Percentiles rank a stretch among this genome's conserved stretches.
phyloP scores from a whole-genome alignment of 2,329 filamentous ascomycete species.

The Xylaria sp. region DNA sequence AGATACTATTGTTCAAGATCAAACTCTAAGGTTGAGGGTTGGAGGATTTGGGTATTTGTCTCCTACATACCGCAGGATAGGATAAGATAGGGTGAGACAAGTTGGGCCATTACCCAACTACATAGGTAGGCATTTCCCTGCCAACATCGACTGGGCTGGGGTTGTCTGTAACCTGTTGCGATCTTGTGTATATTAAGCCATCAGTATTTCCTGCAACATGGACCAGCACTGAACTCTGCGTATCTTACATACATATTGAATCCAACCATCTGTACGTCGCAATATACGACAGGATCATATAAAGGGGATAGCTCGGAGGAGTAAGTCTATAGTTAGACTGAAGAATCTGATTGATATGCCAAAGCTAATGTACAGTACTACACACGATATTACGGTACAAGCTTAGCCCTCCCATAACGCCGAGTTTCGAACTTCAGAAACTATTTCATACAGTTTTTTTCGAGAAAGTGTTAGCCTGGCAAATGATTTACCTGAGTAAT shows the following conservation, averaged over 20 bases:
- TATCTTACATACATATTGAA: not conserved
- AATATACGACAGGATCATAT: not conserved
- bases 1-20: too few species aligned
- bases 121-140: too few species aligned
- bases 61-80: too few species aligned
- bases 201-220: not conserved
- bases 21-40: too few species aligned
- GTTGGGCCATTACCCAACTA: too few species aligned
- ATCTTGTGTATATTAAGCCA: not conserved
- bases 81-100: too few species aligned
- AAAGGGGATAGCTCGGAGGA: not conserved
- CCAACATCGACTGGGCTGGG: too few species aligned
- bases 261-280: not conserved
- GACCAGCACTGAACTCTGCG: not conserved
- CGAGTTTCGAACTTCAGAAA: slow-evolving; percentile 17
- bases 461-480: not conserved
- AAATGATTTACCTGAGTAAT: not conserved
- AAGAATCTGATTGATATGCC: slow-evolving; percentile 32
- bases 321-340: slow-evolving; percentile 17
- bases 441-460: slow-evolving; percentile 14
- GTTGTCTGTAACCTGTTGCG: too few species aligned
- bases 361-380: slow-evolving; percentile 38
- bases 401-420: slow-evolving; percentile 13
- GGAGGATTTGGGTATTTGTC: too few species aligned
- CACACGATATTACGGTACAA: slow-evolving; percentile 34